Evolutionary conservation across 805 yeast species (phyloP), one percentile per base, ranked within the genome.

Genomic region (Clavispora phyllophila): DNA sequence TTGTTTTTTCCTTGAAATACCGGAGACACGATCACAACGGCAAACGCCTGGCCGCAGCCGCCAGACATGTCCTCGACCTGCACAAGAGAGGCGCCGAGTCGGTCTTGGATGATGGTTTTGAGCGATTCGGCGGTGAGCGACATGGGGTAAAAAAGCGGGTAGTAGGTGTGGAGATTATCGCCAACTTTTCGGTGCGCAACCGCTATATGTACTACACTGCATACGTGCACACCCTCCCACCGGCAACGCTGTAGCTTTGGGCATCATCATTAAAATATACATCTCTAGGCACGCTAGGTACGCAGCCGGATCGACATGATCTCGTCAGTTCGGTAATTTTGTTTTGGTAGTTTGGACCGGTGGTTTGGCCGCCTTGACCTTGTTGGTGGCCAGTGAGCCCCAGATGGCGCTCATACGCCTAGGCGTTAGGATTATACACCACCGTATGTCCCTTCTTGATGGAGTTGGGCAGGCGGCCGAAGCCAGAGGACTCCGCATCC

Each of bases 41-140:
- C 96, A 63, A 90, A 91, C 2, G 98, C 96, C 62, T 91, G 96
- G 5, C 99, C 99, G 65, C 99, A 93, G 1, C 99, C 99, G 13
- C 95, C 95, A 35, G 82, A 70, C 51, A 72, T 66, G 51, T 87
- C 95, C 46, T 77, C 82, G 6, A 87, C 89, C 54, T 82, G 84
- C 9, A 82, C 87, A 46, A 82, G 77, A 0, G 43, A 35, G 26
- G 93, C 88, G 18, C 68, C 66, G n/a, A 86, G 73, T 33, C 84
- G 62, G 14, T 74, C 74, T 36, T 70, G 66, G 39, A 85, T 81
- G 20, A 73, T 63, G 12, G 62, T 53, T 39, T 77, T 74, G 41
- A 84, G 64, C 12, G 62, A 47, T 3, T 68, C 73, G 1, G 66
- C 56, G 13, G 72, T 70, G 42, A 70, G 54, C 31, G 64, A 50